phyloP scores from a whole-genome alignment of 805 yeast species.

The Jamesozyma spencerorum region DNA sequence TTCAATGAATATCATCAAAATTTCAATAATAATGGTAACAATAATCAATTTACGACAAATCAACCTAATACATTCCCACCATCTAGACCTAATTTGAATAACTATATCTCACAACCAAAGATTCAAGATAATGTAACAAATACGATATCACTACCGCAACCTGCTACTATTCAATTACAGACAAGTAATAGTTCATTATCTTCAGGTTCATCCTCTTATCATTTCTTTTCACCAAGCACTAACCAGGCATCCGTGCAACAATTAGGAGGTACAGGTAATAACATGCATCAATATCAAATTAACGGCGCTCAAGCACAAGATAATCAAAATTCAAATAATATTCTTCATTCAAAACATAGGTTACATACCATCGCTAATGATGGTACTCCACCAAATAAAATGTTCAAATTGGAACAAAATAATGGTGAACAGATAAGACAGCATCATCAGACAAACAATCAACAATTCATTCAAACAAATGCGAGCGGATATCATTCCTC shows the following conservation, averaged over 20 bases:
- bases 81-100: slow-evolving; percentile 2
- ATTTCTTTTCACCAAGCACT: not conserved
- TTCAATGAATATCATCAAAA: not conserved
- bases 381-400: not conserved
- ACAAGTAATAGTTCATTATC: not conserved
- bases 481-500: not conserved
- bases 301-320: not conserved
- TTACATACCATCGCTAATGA: not conserved
- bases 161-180: not conserved
- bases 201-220: not conserved
- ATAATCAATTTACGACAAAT: not conserved
- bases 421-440: not conserved
- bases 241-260: not conserved
- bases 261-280: too few relatives aligned
- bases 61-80: not conserved
- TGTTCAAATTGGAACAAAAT: not conserved
- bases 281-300: not conserved
- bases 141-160: slow-evolving; percentile 3
- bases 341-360: not conserved
- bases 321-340: not conserved
- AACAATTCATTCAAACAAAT: not conserved
- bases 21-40: not conserved
- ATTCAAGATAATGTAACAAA: not conserved
- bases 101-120: slow-evolving; percentile 3
- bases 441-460: not conserved